Evolutionary conservation across 352 stramenopile species (phyloP), one percentile per base, ranked within the genome.

Genomic region (Phytophthora ohioensis): DNA sequence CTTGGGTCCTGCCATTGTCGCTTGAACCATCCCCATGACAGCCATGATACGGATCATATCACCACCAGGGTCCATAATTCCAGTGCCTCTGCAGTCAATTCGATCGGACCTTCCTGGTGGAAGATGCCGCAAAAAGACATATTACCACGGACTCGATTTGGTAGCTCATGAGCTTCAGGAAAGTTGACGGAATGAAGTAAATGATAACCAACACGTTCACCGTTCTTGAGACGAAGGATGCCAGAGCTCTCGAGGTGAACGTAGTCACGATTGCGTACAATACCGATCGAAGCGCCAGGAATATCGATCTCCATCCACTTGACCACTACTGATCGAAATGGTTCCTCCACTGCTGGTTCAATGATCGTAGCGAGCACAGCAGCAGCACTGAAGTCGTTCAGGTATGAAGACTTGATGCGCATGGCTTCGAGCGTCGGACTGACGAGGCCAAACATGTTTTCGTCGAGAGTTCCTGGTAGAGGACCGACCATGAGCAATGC

Each of bases 41-140:
- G 52, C 58, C 56, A 68, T 49, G 4, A 43, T 21, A 15, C 65
- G 65, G 31, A 72, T 62, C 51, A 68, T 67, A 21, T 60, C 57
- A 21, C 65, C 58, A 27, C 41, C 45, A 9, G 57, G 65, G 31
- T 72, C 58, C 41, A 72, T 57, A 49, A 72, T 55, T 0, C 57
- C 65, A 6, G 57, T 72, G 2, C 52, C 57, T 34, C 59, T 52
- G 4, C 49, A 62, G 5, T 73, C 65, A 27, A 53, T 67, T 4
- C 43, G 21, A n/a, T 67, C 53, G 11, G 32, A 3, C 42, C 51
- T 47, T 61, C 51, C 21, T 73, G 57, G 27, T 69, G 67, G 61
- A 76, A 81, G 34, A 84, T 54, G 1, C 53, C 70, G 49, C 69
- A 79, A 38, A 81, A 71, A 7, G 73, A 84, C 39, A 84, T 76